Base-by-base conservation (phyloP, 2,329 filamentous ascomycete genomes). In the Pseudocercospora cruenta region DNA sequence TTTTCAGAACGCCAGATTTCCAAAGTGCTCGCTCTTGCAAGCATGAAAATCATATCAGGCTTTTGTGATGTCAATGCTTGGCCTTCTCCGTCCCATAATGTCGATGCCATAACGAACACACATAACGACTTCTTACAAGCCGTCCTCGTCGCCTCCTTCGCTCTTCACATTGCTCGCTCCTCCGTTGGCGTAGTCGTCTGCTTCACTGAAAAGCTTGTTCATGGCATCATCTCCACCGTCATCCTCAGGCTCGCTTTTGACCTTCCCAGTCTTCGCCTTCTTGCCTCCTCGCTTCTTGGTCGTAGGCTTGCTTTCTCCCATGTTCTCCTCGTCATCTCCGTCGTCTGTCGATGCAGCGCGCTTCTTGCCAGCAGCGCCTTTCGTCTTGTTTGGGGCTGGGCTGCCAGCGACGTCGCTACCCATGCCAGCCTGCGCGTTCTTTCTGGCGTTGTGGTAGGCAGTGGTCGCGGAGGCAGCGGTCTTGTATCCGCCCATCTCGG, bases 351-450 rank as follows among this genome's bases (percentile, higher is more conserved):
- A 33, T 4, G 55, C 49, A 36, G 58, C 51, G 36, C 60, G 60
- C 31, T 59, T 54, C 58, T 62, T 62, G 26, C 58, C 33, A 6
- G 28, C 24, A 63, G 24, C n/a, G n/a, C 57, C 61, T 59, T 62
- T 65, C 16, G 33, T 33, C 28, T 31, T 45, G 1, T 31, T 31
- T 22, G 58, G 33, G 19, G 55, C 54, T 5, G 19, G 19, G 39
- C 39, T 19, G 3, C 31, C 45, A n/a, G 58, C 53, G 14, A 21
- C 43, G 4, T 22, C 31, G 21, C 61, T 43, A 21, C 31, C 62
- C 21, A 21, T 28, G 90, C 87, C 75, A 87, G 88, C 0, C 90
- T 95, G 78, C 91, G 90, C 74, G 80, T 96, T 71, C 76, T 96
- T 63, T 91, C 91, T 26, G 83, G 86, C 22, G 86, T 90, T 83